Evolutionary conservation across 257 asterid genomes (phyloP).

Genomic region (Prunella vulgaris): DNA sequence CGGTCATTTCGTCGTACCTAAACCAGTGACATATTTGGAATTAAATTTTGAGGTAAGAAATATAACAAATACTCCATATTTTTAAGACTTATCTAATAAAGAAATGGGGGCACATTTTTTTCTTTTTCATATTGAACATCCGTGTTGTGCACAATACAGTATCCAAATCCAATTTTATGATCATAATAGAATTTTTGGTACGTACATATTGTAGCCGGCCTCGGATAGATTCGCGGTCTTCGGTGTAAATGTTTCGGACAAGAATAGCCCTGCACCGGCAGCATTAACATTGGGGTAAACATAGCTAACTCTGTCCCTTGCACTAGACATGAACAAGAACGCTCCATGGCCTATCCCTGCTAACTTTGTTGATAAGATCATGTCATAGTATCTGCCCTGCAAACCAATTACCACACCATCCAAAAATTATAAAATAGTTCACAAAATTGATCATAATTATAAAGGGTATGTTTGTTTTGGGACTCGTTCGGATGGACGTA

Average conservation of each 20-base stretch:
- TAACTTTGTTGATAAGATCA: conserved; percentile 71
- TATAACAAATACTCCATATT: no score
- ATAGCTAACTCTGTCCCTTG: conserved; percentile 76
- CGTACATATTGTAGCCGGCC: conserved; percentile 76
- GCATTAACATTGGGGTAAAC: conserved; percentile 78
- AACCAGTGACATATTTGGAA: background rate
- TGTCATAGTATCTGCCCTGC: conserved; percentile 78
- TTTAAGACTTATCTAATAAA: no score
- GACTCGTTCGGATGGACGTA: no score
- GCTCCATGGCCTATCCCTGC: conserved; percentile 86
- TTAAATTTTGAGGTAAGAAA: no score
- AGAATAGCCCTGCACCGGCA: conserved; percentile 77
- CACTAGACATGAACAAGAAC: conserved; percentile 76
- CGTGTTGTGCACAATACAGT: background rate
- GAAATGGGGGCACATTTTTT: no score
- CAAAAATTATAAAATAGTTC: no score
- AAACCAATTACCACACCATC: no score
- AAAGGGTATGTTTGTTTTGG: no score
- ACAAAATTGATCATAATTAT: no score
- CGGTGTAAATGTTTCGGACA: conserved; percentile 62
- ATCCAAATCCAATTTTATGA: background rate
- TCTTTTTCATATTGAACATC: no score
- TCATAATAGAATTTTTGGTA: background rate
- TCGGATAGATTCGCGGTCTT: conserved; percentile 56
- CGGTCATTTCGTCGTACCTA: conserved; percentile 76